Evolutionary conservation across 139 green algal species (phyloP).

Genomic region (Picochlorum sp.): DNA sequence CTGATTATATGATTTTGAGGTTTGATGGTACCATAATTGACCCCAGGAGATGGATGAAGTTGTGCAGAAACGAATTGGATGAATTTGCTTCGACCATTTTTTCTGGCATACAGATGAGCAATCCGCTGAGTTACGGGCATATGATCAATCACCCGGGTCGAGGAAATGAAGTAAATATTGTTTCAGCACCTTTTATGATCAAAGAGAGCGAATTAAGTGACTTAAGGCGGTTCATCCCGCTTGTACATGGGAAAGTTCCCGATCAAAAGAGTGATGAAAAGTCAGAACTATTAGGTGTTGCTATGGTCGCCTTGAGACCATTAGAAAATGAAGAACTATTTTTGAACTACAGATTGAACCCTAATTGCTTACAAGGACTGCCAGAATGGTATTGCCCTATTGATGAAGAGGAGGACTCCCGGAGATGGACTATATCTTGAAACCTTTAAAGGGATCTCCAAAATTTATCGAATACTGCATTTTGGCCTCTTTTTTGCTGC

Average conservation of each 20-base stretch:
- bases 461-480: slow-evolving; percentile 11
- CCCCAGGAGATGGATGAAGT: slow-evolving; percentile 37
- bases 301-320: slow-evolving; percentile 35
- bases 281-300: slow-evolving; percentile 26
- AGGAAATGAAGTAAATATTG: not conserved
- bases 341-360: slow-evolving; percentile 61
- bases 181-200: not conserved
- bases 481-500: not conserved
- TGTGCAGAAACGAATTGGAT: no score
- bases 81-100: not conserved
- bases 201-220: no score
- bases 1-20: slow-evolving; percentile 39
- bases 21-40: slow-evolving; percentile 57
- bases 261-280: no score
- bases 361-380: slow-evolving; percentile 9
- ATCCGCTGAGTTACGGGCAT: not conserved
- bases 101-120: not conserved
- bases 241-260: no score
- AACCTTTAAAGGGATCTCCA: slow-evolving; percentile 1
- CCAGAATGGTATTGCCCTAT: slow-evolving; percentile 58
- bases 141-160: not conserved
- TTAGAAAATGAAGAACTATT: slow-evolving; percentile 53
- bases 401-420: slow-evolving; percentile 43
- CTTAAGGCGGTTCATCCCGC: no score
- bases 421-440: slow-evolving; percentile 28